Evolutionary conservation across 192 early-diverging fungal genomes (phyloP).

Genomic region (Lobulomyces angularis): DNA sequence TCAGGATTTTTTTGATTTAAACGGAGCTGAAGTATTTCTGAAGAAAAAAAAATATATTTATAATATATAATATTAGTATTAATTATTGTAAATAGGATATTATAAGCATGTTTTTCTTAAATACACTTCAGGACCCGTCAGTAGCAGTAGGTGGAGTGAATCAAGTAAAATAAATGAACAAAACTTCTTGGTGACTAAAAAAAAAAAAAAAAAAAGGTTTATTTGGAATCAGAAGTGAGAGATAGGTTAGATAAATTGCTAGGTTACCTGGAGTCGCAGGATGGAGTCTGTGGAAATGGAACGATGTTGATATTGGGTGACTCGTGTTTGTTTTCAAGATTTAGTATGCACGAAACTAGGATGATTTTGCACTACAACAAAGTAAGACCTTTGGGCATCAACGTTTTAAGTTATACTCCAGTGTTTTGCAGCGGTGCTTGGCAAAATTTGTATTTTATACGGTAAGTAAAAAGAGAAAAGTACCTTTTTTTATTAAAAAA

Average conservation of each 20-base stretch:
- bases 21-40: slow-evolving; percentile 34
- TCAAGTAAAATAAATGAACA: slow-evolving; percentile 19
- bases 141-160: slow-evolving; percentile 35
- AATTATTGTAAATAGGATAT: slow-evolving; percentile 31
- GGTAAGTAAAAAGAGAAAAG: no score
- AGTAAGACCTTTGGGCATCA: slow-evolving; percentile 27
- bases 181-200: neutral
- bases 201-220: slow-evolving; percentile 16
- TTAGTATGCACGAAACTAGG: slow-evolving; percentile 37
- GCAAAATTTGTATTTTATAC: slow-evolving; percentile 40
- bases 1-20: slow-evolving; percentile 45
- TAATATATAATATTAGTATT: no score
- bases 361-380: slow-evolving; percentile 47
- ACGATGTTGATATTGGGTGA: slow-evolving; percentile 46
- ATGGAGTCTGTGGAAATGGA: slow-evolving; percentile 48
- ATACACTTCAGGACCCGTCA: slow-evolving; percentile 28
- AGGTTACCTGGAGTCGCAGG: slow-evolving; percentile 42
- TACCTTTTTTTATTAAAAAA: no score
- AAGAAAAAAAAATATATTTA: no score
- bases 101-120: slow-evolving; percentile 30
- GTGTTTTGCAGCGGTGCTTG: slow-evolving; percentile 33
- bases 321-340: slow-evolving; percentile 35
- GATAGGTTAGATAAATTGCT: slow-evolving; percentile 49
- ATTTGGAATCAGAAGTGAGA: slow-evolving; percentile 21
- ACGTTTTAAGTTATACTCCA: slow-evolving; percentile 33